Percentiles rank a stretch among this genome's conserved stretches.
phyloP scores from a whole-genome alignment of 768 basidiomycete species.

The Psilocybe tampanensis region DNA sequence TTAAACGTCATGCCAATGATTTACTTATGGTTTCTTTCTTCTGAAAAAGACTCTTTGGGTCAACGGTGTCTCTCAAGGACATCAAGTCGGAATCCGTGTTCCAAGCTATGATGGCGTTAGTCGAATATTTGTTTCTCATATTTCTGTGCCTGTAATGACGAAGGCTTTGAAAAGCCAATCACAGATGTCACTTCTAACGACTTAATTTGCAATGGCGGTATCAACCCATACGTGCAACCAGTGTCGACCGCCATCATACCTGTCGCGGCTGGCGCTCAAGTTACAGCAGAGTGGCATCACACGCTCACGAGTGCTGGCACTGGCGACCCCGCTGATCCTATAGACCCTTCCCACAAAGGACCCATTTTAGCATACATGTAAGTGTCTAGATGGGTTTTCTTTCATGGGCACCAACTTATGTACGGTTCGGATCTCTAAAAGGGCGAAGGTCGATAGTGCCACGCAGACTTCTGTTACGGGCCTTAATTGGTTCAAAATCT shows the following conservation, averaged over 20 bases:
- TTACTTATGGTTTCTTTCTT: too few relatives aligned
- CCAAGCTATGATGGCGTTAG: slow-evolving; percentile 47
- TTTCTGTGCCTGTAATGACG: too few relatives aligned
- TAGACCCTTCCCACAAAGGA: slow-evolving; percentile 56
- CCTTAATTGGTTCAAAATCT: slow-evolving; percentile 22
- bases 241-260: slow-evolving; percentile 46
- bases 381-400: too few relatives aligned
- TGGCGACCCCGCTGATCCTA: slow-evolving; percentile 45
- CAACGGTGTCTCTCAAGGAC: slow-evolving; percentile 51
- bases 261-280: slow-evolving; percentile 52
- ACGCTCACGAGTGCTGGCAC: slow-evolving; percentile 43
- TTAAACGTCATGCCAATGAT: too few relatives aligned
- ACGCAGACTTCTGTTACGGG: slow-evolving; percentile 35
- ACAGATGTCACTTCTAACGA: slow-evolving; percentile 58
- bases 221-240: slow-evolving; percentile 54
- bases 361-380: slow-evolving; percentile 55
- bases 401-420: too few relatives aligned
- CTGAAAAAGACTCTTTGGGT: slow-evolving; percentile 54
- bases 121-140: not conserved
- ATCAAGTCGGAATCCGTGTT: slow-evolving; percentile 41
- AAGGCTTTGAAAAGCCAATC: slow-evolving; percentile 42
- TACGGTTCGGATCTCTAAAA: not conserved
- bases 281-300: slow-evolving; percentile 58
- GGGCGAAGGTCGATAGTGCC: slow-evolving; percentile 30
- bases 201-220: slow-evolving; percentile 61